Base-by-base conservation (phyloP, 495 filamentous ascomycete species). In the Cairneyella variabilis region DNA sequence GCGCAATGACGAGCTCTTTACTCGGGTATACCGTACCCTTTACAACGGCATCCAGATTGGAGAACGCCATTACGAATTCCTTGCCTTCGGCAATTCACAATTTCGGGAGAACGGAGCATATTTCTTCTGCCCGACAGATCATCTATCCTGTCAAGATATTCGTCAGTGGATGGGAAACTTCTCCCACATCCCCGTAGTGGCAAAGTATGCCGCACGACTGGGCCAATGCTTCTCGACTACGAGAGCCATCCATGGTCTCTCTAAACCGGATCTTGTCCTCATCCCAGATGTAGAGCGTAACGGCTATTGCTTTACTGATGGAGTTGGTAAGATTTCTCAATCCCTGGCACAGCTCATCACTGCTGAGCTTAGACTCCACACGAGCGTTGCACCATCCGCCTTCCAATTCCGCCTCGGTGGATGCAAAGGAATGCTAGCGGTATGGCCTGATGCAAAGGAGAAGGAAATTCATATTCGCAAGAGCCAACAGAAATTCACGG, bases 151-250 rank as follows among this genome's bases (percentile, higher is more conserved):
- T 28, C 76, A 80, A 17, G 71, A 82, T 46, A 97, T 99, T 48
- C 85, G 92, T n/a, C 60, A 70, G 4, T 90, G 89, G 88, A 97
- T 97, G 91, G 93, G 95, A 2, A 69, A 84, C 11, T 95, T 98
- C 63, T 74, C 68, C 20, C 74, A 89, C 44, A 96, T 96, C 58
- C 76, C 71, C 18, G 77, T 86, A 28, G 76, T 95, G 25, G 91
- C 92, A 3, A 95, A 95, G 59, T 84, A 91, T 67, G 85, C 89
- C 27, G 88, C 95, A 27, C 77, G 95, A 36, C 69, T 97, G 12
- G 93, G 95, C 0, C 95, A 97, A 69, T 95, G 90, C 65, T 97
- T 97, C 64, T 97, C 93, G 0, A 97, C 93, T 0, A 97, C 93
- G 0, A 75, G 86, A 41, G 82, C 86, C 21, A 78, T 95, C 42